These are phyloP conservation scores for Penicillium cosmopolitanum DNA, from an alignment of 495 filamentous ascomycete genomes.

Conservation along the genomic window DNA sequence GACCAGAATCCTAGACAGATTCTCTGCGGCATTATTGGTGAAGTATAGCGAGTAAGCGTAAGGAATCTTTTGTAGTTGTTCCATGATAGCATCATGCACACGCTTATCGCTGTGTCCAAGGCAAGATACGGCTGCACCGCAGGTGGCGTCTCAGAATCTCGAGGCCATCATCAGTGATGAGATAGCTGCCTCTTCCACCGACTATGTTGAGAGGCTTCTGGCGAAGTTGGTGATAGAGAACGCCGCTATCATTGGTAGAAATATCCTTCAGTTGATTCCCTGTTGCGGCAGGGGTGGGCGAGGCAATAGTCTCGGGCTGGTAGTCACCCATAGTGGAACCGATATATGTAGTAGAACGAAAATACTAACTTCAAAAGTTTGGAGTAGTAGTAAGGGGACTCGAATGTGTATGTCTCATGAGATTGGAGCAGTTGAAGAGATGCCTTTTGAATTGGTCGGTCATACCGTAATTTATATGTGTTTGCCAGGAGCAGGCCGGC, in stretches of 20 bases:
- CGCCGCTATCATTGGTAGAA: slow-evolving; percentile 16
- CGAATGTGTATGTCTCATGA: too few species aligned
- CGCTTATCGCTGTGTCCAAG: slow-evolving; percentile 41
- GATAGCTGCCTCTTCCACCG: slow-evolving; percentile 26
- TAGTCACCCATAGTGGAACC: slow-evolving; percentile 31
- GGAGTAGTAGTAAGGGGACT: too few species aligned
- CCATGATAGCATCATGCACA: slow-evolving; percentile 44
- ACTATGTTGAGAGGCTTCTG: slow-evolving; percentile 27
- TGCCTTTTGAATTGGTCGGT: background rate
- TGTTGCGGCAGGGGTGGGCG: background rate
- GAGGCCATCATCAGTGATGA: slow-evolving; percentile 18
- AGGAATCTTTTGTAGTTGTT: slow-evolving; percentile 43
- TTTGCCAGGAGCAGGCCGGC: too few species aligned
- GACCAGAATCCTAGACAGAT: slow-evolving; percentile 37
- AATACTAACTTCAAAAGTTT: background rate
- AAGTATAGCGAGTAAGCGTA: slow-evolving; percentile 53
- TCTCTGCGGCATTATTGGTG: slow-evolving; percentile 41
- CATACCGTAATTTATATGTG: background rate
- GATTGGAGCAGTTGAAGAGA: too few species aligned
- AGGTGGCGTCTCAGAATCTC: slow-evolving; percentile 32
- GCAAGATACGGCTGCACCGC: slow-evolving; percentile 44
- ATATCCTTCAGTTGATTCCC: background rate
- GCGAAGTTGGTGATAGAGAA: slow-evolving; percentile 29
- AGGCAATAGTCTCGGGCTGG: slow-evolving; percentile 10
- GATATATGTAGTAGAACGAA: background rate